Conservation (phyloP, 179 eudicot genomes). For the Dionaea muscipula region DNA sequence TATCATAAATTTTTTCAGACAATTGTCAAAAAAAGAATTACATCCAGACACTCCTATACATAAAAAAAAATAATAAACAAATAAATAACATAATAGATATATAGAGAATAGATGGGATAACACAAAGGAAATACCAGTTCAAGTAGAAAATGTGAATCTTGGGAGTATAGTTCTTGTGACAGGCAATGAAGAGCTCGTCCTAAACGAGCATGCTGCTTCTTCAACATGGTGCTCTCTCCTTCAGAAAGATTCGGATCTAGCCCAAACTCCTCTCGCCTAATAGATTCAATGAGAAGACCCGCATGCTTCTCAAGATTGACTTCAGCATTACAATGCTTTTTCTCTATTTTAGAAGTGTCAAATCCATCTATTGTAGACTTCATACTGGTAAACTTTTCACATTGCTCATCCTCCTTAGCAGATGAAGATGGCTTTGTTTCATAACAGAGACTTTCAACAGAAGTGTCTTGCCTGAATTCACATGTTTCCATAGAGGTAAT, state of each 20-base stretch:
- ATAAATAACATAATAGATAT: background rate
- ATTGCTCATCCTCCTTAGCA: conserved; percentile 17
- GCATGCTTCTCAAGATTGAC: conserved; percentile 33
- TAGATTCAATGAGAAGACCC: conserved; percentile 50
- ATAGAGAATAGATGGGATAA: background rate
- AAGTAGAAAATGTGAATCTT: conserved; percentile 93
- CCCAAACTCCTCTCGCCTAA: conserved; percentile 87
- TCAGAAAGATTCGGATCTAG: conserved; percentile 47
- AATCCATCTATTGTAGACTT: conserved; percentile 6
- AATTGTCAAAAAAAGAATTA: too few species aligned
- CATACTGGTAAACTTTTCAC: conserved; percentile 4
- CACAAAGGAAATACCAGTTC: conserved; percentile 55
- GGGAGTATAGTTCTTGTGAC: conserved; percentile 87
- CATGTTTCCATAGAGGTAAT: conserved; percentile 14
- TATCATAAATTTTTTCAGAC: too few species aligned
- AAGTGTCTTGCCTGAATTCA: conserved; percentile 7
- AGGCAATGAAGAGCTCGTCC: conserved; percentile 98
- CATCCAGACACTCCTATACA: too few species aligned
- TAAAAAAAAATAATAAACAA: too few species aligned
- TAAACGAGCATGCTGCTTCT: conserved; percentile 90
- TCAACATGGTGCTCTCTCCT: conserved; percentile 46
- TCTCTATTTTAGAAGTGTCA: conserved; percentile 8
- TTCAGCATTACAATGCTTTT: conserved; percentile 10
- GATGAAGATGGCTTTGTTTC: conserved; percentile 12
- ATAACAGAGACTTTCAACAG: conserved; percentile 8